These are phyloP conservation scores for Pseudogymnoascus destructans DNA, from an alignment of 2,329 filamentous ascomycete species.

Conservation along the genomic window DNA sequence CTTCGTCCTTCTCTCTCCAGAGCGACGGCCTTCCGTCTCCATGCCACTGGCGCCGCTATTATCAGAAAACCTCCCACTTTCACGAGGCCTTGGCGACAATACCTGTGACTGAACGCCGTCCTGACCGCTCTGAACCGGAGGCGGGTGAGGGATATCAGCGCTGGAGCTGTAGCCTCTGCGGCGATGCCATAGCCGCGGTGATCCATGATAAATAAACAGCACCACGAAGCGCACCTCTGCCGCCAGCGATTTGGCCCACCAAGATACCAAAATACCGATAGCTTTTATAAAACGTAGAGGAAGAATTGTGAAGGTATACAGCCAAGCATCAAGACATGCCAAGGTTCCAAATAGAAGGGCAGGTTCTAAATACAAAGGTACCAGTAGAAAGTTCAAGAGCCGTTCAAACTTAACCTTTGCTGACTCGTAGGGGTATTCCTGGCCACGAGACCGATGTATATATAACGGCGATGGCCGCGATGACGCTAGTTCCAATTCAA, in stretches of 20 bases:
- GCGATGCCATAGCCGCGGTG: slow-evolving; percentile 62
- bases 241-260: slow-evolving; percentile 60
- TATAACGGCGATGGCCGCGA: slow-evolving; percentile 52
- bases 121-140: not conserved
- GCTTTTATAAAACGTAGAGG: slow-evolving; percentile 81
- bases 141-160: slow-evolving; percentile 13
- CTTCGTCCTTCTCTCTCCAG: slow-evolving; percentile 19
- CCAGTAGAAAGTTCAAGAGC: slow-evolving; percentile 71
- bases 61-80: not conserved
- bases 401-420: slow-evolving; percentile 86
- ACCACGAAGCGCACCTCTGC: slow-evolving; percentile 61
- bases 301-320: slow-evolving; percentile 91
- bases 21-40: slow-evolving; percentile 14
- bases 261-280: slow-evolving; percentile 58
- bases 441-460: slow-evolving; percentile 44
- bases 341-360: slow-evolving; percentile 78
- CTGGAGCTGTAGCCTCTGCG: slow-evolving; percentile 36
- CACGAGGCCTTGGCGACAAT: not conserved
- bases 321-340: slow-evolving; percentile 88
- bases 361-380: slow-evolving; percentile 72
- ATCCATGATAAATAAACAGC: slow-evolving; percentile 65
- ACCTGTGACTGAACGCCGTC: not conserved
- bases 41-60: slow-evolving; percentile 11
- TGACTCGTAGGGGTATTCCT: slow-evolving; percentile 70
- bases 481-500: slow-evolving; percentile 51